Evolutionary conservation across 2,329 filamentous ascomycete genomes (phyloP), one percentile per base, ranked within the genome.

Genomic region (Aphanoascus verrucosus): DNA sequence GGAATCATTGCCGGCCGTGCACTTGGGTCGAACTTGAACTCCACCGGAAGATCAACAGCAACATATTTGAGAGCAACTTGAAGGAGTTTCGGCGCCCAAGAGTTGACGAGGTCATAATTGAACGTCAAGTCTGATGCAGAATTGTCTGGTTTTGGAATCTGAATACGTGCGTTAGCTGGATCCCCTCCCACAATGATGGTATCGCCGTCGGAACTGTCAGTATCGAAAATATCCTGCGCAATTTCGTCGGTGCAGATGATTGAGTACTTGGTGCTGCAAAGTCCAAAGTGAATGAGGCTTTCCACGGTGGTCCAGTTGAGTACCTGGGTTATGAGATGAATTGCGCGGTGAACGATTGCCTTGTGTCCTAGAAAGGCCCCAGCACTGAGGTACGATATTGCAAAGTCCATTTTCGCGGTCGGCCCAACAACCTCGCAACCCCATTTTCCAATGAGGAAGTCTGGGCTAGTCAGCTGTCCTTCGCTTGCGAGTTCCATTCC

Each of bases 271-370:
- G 55, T 48, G 1, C 60, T 52, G 11, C 47, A 52, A 20, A 65
- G 54, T 1, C 63, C 64, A 32, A 66, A 68, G n/a, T 57, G 57
- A 2, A 69, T 51, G 5, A 64, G 49, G 2, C 58, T 47, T 47
- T 69, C 65, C 32, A 67, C 50, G 11, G 59, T 68, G 7, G 61
- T 56, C 65, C 65, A 68, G 40, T 58, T 54, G 2, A 68, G 57
- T 2, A 59, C 44, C 0, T 55, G 53, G 2, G 61, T 37, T 5
- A 59, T 62, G 31, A 69, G 50, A 1, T 58, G 48, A 31, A 67
- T 57, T 0, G 64, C 67, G 0, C 58, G 55, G 8, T 62, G 52
- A n/a, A 62, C 55, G 41, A 68, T 57, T 1, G 55, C 55, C 3
- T 42, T 49, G 5, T 62, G 46, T 5, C 58, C 57, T 15, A 69